Base-by-base conservation (phyloP, 768 basidiomycete species). In the Lepiota venenata region DNA sequence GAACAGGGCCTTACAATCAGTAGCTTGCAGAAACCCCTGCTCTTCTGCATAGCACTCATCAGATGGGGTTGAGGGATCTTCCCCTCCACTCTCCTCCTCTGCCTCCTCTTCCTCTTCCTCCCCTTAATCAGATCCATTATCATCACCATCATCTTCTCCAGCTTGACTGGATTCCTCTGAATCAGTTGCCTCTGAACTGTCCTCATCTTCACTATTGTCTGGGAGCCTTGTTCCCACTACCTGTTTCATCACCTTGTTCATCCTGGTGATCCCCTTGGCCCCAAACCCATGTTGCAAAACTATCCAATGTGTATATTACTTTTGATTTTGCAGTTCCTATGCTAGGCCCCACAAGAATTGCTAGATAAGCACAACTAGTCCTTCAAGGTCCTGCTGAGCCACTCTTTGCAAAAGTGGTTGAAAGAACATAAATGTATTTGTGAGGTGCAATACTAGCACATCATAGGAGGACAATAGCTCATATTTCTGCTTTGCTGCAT, bases 391-490 rank as follows among this genome's bases (percentile, higher is more conserved):
- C 50, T 37, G 52, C 46, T 18, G 21, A 38, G 40, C n/a, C 29
- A 18, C 7, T 22, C 27, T 22, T 42, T 1, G 86, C 84, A 16
- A 88, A 69, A 0, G 89, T 84, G 0, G 83, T 83, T 1, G 88
- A 87, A 4, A 92, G 73, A 0, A 87, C 8, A 81, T 76, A 63
- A 91, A 91, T 0, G 90, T 90, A 0, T 88, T 88, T 48, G 78
- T 74, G 11, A 91, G 71, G 67, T 92, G 90, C 1, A 86, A 91
- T 0, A 81, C 70, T 18, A 92, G 76, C 0, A 80, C 85, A 62
- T 91, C 90, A 50, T 83, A 84, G 7, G 87, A 81, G 3, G 75
- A 69, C 12, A 91, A 65, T 1, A 91, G 67, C 25, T 90, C 87
- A 4, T 70, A 70, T 11, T 83, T 79, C 58, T 81, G 80, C 66